These are phyloP conservation scores for Setaria viridis DNA, from an alignment of 202 grass and related monocot genomes.

Conservation along the genomic window DNA sequence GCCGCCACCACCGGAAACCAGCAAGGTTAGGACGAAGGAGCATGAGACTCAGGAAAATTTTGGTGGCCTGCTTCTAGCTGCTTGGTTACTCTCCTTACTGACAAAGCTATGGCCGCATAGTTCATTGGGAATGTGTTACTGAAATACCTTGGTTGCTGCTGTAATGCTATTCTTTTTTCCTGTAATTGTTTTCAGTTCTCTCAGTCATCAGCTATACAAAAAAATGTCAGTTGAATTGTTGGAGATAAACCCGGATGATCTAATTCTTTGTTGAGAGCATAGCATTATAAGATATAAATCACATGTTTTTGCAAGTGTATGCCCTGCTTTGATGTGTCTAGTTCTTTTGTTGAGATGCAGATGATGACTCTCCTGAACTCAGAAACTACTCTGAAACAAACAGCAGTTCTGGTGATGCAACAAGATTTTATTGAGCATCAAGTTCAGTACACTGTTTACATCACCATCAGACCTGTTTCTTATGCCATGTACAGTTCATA, in stretches of 20 bases:
- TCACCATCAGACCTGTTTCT: not conserved
- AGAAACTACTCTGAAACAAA: constrained; percentile 5
- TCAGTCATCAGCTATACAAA: constrained; percentile 45
- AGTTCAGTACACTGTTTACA: constrained; percentile 7
- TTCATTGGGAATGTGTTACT: constrained; percentile 38
- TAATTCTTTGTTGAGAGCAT: constrained; percentile 61
- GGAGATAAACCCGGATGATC: constrained; percentile 51
- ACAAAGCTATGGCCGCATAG: constrained; percentile 53
- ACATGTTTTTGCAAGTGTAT: constrained; percentile 6
- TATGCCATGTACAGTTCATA: not conserved
- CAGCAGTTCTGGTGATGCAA: constrained; percentile 8
- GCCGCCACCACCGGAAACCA: not conserved
- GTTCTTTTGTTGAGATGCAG: not conserved
- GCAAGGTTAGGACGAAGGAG: constrained; percentile 48
- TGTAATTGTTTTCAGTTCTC: constrained; percentile 25
- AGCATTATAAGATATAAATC: constrained; percentile 47
- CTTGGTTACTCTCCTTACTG: constrained; percentile 46
- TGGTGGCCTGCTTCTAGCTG: constrained; percentile 61
- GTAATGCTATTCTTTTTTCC: constrained; percentile 59
- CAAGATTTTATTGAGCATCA: constrained; percentile 20
- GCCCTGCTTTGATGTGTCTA: constrained; percentile 17
- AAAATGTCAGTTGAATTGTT: constrained; percentile 39
- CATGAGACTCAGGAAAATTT: constrained; percentile 42
- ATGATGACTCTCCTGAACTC: not conserved
- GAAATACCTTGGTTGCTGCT: constrained; percentile 49